Evolutionary conservation across 2,329 filamentous ascomycete species (phyloP).

Genomic region (Colletotrichum sp.): DNA sequence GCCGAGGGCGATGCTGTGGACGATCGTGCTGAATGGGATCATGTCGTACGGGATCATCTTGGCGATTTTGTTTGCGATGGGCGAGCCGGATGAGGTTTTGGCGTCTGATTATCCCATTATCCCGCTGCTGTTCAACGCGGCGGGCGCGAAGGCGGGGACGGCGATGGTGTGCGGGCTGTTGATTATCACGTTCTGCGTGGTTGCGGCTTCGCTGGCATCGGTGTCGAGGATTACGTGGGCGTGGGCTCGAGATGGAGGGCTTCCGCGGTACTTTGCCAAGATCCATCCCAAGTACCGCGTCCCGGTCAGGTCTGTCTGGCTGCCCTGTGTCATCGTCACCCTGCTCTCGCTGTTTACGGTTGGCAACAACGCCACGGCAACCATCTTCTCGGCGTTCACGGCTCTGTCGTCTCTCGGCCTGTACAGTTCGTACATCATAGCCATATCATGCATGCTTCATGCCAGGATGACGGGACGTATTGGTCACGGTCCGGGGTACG

Average conservation of each 20-base stretch:
- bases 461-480: conserved; percentile 11
- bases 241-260: conserved; percentile 13
- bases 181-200: conserved; percentile 20
- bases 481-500: not conserved
- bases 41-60: conserved; percentile 30
- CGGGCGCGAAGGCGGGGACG: not conserved
- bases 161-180: conserved; percentile 21
- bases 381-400: conserved; percentile 18
- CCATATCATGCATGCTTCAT: conserved; percentile 18
- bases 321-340: conserved; percentile 15
- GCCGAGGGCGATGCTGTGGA: conserved; percentile 22
- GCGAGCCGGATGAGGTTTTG: conserved; percentile 11
- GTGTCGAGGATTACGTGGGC: conserved; percentile 21
- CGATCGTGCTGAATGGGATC: conserved; percentile 36
- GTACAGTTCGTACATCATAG: conserved; percentile 20
- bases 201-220: conserved; percentile 40
- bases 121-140: conserved; percentile 12
- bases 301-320: conserved; percentile 11
- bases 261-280: conserved; percentile 17
- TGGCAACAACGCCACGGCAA: conserved; percentile 15
- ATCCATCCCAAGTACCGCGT: conserved; percentile 11
- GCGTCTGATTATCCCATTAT: conserved; percentile 15
- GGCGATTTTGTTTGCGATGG: conserved; percentile 16
- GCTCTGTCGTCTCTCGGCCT: conserved; percentile 11
- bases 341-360: conserved; percentile 12